Evolutionary conservation across 31 red algal genomes (phyloP).

Genomic region (Endocladia muricata): DNA sequence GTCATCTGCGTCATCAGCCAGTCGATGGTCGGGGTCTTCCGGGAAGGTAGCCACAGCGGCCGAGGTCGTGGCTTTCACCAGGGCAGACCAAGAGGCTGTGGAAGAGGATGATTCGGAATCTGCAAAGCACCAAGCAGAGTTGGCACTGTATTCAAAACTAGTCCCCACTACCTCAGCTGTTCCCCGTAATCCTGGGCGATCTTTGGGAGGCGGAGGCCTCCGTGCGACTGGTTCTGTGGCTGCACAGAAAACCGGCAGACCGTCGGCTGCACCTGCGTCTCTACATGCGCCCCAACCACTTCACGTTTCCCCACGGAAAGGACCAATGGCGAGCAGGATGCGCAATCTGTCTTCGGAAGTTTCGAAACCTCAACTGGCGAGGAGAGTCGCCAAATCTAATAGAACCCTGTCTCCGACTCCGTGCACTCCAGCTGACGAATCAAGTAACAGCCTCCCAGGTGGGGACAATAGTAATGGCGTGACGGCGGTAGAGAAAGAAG

Average conservation of each 20-base stretch:
- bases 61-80: constrained; percentile 11
- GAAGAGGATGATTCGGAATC: not conserved
- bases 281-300: not conserved
- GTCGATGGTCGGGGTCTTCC: too few species aligned
- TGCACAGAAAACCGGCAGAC: not conserved
- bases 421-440: too few species aligned
- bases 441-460: too few species aligned
- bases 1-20: too few species aligned
- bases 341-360: constrained; percentile 18
- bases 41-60: constrained; percentile 4
- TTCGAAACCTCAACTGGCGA: not conserved
- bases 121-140: constrained; percentile 7
- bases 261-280: not conserved
- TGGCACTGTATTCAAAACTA: constrained; percentile 17
- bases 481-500: too few species aligned
- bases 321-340: constrained; percentile 18
- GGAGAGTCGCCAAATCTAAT: not conserved
- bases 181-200: constrained; percentile 9
- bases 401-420: not conserved
- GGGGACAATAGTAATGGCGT: too few species aligned
- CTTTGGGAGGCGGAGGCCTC: constrained; percentile 15
- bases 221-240: constrained; percentile 16
- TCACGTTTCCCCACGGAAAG: not conserved
- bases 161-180: constrained; percentile 22
- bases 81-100: not conserved